Percentiles rank a stretch among this genome's conserved stretches.
Evolutionary conservation across 345 rosid species (phyloP).

Genomic region (Ceriops zippeliana): DNA sequence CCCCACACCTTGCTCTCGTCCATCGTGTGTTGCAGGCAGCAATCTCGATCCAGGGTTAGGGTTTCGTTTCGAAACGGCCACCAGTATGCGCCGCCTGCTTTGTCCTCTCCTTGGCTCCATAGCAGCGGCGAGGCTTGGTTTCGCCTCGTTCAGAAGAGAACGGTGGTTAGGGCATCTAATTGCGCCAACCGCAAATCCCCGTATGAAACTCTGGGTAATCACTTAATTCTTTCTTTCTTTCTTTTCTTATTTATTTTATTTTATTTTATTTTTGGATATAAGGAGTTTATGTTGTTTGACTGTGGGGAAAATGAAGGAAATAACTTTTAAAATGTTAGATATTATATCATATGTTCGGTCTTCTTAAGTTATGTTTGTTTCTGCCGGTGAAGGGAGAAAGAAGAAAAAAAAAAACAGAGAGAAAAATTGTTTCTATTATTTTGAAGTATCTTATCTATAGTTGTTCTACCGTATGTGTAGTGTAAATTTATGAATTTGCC

Average conservation of each 20-base stretch:
- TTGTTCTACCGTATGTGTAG: background rate
- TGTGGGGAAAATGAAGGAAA: constrained; percentile 6
- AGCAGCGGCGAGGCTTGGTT: constrained; percentile 42
- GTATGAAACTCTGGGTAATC: constrained; percentile 82
- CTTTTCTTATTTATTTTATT: background rate
- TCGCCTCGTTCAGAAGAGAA: constrained; percentile 57
- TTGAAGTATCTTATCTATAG: background rate
- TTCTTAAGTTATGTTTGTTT: background rate
- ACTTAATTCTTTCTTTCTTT: background rate
- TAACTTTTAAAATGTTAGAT: background rate
- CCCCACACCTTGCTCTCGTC: constrained; percentile 61
- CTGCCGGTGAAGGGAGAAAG: too few species aligned
- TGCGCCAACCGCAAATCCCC: constrained; percentile 79
- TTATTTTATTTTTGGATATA: background rate
- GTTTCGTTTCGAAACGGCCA: constrained; percentile 52
- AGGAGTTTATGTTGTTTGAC: constrained; percentile 2
- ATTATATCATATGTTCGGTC: background rate
- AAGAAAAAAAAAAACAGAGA: too few species aligned
- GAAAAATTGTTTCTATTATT: background rate
- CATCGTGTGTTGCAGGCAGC: constrained; percentile 38
- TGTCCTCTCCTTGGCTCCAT: constrained; percentile 42
- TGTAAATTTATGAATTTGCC: background rate
- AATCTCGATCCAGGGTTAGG: constrained; percentile 41
- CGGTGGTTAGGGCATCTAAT: constrained; percentile 54
- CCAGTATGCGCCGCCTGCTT: constrained; percentile 28